Evolutionary conservation across 2,329 filamentous ascomycete species (phyloP).

Genomic region (Aspergillus cejpii): DNA sequence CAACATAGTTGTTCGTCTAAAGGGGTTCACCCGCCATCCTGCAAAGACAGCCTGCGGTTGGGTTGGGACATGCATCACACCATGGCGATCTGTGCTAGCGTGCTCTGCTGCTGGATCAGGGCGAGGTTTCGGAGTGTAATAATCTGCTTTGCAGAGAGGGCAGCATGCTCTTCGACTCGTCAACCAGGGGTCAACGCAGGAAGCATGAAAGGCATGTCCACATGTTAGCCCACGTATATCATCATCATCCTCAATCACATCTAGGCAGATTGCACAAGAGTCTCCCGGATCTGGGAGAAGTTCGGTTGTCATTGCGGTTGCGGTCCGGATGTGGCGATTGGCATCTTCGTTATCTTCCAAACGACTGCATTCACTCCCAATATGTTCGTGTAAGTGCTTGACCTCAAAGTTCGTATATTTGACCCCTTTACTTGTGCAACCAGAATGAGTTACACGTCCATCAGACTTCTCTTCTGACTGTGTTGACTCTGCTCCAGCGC

Average conservation of each 20-base stretch:
- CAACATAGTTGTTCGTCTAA: conserved; percentile 32
- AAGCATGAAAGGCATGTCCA: conserved; percentile 96
- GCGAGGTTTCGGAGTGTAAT: conserved; percentile 88
- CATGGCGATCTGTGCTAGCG: conserved; percentile 30
- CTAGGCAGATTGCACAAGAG: conserved; percentile 93
- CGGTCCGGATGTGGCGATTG: conserved; percentile 70
- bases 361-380: conserved; percentile 45
- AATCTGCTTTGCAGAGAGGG: conserved; percentile 95
- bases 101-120: conserved; percentile 42
- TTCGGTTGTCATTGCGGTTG: conserved; percentile 72
- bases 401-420: background rate
- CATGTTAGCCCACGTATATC: conserved; percentile 90
- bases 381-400: conserved; percentile 20
- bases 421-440: background rate
- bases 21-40: conserved; percentile 27
- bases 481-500: conserved; percentile 5
- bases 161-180: conserved; percentile 92
- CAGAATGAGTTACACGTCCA: background rate
- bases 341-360: conserved; percentile 68
- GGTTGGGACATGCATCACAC: conserved; percentile 21
- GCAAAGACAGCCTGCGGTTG: conserved; percentile 33
- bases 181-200: conserved; percentile 92
- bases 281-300: conserved; percentile 76
- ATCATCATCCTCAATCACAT: conserved; percentile 88
- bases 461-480: conserved; percentile 17